phyloP scores from a whole-genome alignment of 2,329 filamentous ascomycete species.

The Colletotrichum paranaense region DNA sequence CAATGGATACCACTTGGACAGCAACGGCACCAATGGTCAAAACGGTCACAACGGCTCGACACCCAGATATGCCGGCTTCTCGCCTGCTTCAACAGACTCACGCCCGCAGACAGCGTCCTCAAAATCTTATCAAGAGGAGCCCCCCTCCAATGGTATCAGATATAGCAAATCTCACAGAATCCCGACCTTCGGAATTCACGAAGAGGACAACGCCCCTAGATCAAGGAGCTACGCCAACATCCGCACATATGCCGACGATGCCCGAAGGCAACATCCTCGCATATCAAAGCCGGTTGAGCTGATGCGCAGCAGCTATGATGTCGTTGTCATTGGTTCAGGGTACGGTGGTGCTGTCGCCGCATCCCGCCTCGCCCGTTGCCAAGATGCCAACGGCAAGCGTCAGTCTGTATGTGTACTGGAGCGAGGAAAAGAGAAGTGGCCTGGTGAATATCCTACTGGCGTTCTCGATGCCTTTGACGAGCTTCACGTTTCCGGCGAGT shows the following conservation, averaged over 20 bases:
- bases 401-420: constrained; percentile 74
- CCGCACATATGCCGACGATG: constrained; percentile 41
- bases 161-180: constrained; percentile 41
- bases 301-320: constrained; percentile 70
- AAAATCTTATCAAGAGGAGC: constrained; percentile 34
- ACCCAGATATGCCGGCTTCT: constrained; percentile 23
- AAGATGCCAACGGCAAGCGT: constrained; percentile 42
- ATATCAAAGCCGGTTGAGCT: constrained; percentile 68
- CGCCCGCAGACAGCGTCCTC: constrained; percentile 26
- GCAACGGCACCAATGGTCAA: constrained; percentile 17
- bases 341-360: constrained; percentile 77
- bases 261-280: constrained; percentile 55
- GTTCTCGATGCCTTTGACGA: constrained; percentile 60
- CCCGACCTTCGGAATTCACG: constrained; percentile 42
- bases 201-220: constrained; percentile 48
- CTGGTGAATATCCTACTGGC: constrained; percentile 70
- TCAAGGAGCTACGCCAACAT: constrained; percentile 44
- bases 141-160: constrained; percentile 34
- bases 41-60: constrained; percentile 24
- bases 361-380: constrained; percentile 70
- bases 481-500: constrained; percentile 66
- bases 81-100: constrained; percentile 24
- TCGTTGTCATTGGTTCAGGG: constrained; percentile 75
- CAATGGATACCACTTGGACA: constrained; percentile 12
- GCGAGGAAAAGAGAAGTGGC: constrained; percentile 73